These are phyloP conservation scores for Salix caprea DNA, from an alignment of 345 rosid genomes.

Conservation along the genomic window DNA sequence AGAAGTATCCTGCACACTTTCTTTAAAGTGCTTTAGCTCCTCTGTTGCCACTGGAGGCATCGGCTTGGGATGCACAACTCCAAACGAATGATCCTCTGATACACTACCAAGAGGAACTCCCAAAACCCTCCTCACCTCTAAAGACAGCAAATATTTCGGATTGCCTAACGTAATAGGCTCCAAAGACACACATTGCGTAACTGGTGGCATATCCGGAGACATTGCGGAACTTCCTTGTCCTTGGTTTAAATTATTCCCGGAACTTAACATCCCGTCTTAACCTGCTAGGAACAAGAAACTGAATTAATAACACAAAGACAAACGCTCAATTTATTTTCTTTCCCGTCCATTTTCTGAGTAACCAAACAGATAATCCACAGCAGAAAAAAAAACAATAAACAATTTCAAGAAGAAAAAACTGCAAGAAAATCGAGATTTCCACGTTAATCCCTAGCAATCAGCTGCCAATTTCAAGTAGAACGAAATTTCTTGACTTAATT, in stretches of 20 bases:
- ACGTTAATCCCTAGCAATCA: not conserved
- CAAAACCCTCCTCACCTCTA: conserved; percentile 73
- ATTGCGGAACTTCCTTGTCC: conserved; percentile 46
- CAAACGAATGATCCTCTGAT: conserved; percentile 64
- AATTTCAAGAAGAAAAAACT: not conserved
- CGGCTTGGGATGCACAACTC: conserved; percentile 51
- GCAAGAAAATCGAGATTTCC: not conserved
- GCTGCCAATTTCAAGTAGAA: not conserved
- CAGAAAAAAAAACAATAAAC: not conserved
- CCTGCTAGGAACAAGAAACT: conserved; percentile 7
- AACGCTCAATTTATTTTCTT: not conserved
- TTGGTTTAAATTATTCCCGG: conserved; percentile 52
- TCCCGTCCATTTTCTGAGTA: not conserved
- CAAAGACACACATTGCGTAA: conserved; percentile 63
- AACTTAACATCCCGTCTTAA: conserved; percentile 45
- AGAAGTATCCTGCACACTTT: conserved; percentile 72
- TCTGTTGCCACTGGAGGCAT: conserved; percentile 62
- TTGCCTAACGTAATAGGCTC: conserved; percentile 70
- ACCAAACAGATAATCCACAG: not conserved
- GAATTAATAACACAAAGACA: not conserved
- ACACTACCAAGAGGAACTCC: conserved; percentile 57
- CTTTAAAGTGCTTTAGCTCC: conserved; percentile 83
- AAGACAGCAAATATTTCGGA: conserved; percentile 63
- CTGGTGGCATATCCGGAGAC: conserved; percentile 56
- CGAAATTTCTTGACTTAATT: not conserved